Conservation (phyloP, 306 rosid genomes). For the Mimosa pudica region DNA sequence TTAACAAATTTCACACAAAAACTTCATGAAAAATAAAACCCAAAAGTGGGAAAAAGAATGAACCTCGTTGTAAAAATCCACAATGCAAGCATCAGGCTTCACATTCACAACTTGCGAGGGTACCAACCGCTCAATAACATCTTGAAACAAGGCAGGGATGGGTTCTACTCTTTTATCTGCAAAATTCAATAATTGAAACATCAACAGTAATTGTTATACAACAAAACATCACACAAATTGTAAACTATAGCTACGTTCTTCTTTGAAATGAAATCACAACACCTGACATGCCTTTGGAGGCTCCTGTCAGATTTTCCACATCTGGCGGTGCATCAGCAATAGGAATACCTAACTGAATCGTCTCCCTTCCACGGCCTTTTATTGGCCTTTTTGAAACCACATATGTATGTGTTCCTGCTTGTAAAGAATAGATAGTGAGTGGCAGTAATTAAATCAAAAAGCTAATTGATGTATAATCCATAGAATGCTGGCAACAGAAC, state of each 20-base stretch:
- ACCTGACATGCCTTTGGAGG: constrained; percentile 61
- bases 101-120: constrained; percentile 60
- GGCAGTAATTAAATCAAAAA: not conserved
- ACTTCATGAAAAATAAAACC: not conserved
- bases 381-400: constrained; percentile 70
- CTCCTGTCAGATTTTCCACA: constrained; percentile 58
- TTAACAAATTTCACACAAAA: constrained; percentile 22
- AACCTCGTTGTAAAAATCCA: constrained; percentile 93
- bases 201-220: constrained; percentile 13
- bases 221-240: constrained; percentile 6
- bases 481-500: constrained; percentile 12
- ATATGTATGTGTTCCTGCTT: constrained; percentile 64
- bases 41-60: constrained; percentile 11
- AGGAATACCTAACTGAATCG: constrained; percentile 76
- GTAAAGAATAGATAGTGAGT: constrained; percentile 29
- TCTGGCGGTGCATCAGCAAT: constrained; percentile 66
- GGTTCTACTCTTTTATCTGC: constrained; percentile 81
- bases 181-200: constrained; percentile 38
- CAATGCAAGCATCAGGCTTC: constrained; percentile 90
- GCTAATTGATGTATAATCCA: not conserved
- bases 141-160: constrained; percentile 80
- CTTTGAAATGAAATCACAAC: constrained; percentile 26
- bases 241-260: constrained; percentile 12
- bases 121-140: constrained; percentile 64
- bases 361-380: constrained; percentile 88